Evolutionary conservation across 345 rosid species (phyloP), one percentile per base, ranked within the genome.

Genomic region (Populus tremula): DNA sequence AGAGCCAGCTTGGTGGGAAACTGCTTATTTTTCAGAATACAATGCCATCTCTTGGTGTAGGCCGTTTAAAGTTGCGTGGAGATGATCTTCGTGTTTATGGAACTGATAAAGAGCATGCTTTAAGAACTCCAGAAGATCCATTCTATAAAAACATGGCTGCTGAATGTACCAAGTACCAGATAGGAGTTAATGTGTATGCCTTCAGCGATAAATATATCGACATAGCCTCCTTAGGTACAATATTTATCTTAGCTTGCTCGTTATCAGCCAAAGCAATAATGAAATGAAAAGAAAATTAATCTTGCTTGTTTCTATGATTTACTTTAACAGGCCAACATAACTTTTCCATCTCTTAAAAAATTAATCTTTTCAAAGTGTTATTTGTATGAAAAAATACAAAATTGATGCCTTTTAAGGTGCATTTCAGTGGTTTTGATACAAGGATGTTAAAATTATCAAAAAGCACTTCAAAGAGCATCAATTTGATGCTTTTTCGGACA

Each of bases 131-230:
- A 72, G 99, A 96, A 85, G 98, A 96, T 82, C 89, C 91, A 69
- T 96, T 92, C 80, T 94, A 94, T 78, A 96, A 96, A 84, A 97
- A 94, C 86, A 91, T 94, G 98, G 98, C 99, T 87, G 99, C 99
- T 35, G 99, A 96, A 89, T 90, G 92, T 77, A 91, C 99, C 74
- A 96, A 96, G 88, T 91, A 80, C 80, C 98, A 96, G 90, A 92
- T 94, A 83, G 98, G 92, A 78, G 94, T 90, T 70, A 92, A 96
- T 87, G 79, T 94, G 70, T 94, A 94, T 75, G 98, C 97, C 38
- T 92, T 89, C 87, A 89, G 95, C 83, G 99, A 96, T 79, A 94
- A 89, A 78, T 96, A 92, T 84, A 91, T 89, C 53, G 98, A 96
- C 81, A 87, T 96, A 82, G 98, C 98, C 73, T 96, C 98, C 78